Percentiles rank a stretch among this genome's conserved stretches.
phyloP scores from a whole-genome alignment of 2,329 filamentous ascomycete species.

The Fusarium sp. region DNA sequence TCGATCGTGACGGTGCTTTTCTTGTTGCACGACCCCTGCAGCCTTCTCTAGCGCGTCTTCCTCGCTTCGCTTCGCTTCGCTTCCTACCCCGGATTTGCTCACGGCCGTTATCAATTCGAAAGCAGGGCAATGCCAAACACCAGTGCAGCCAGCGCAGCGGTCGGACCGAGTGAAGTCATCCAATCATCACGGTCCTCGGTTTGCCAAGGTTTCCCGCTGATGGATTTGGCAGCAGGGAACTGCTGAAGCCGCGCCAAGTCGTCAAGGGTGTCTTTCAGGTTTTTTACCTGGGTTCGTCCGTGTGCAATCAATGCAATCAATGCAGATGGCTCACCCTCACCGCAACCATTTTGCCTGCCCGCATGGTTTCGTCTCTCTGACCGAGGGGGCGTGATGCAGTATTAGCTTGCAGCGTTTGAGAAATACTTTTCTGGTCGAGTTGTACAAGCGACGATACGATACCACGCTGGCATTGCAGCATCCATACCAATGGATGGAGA shows the following conservation, averaged over 20 bases:
- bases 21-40: conserved; percentile 33
- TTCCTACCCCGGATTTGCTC: conserved; percentile 33
- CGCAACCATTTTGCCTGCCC: conserved; percentile 2
- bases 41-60: conserved; percentile 8
- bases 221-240: conserved; percentile 40
- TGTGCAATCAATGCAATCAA: conserved; percentile 6
- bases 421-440: background rate
- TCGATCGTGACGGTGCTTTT: conserved; percentile 30
- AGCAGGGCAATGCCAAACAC: background rate
- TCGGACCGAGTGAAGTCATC: conserved; percentile 45
- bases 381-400: conserved; percentile 17
- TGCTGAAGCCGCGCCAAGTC: conserved; percentile 23
- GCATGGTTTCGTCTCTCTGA: conserved; percentile 17
- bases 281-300: background rate
- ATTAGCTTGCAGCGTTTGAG: background rate
- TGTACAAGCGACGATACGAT: background rate
- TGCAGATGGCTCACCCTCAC: background rate
- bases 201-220: conserved; percentile 22
- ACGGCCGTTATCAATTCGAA: conserved; percentile 17
- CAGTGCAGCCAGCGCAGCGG: background rate
- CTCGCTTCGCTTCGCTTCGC: background rate
- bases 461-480: background rate
- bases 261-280: conserved; percentile 5
- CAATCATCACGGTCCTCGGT: conserved; percentile 35
- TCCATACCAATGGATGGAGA: background rate